These are phyloP conservation scores for Aspergillus novofumigatus DNA, from an alignment of 2,329 filamentous ascomycete genomes.

Conservation along the genomic window DNA sequence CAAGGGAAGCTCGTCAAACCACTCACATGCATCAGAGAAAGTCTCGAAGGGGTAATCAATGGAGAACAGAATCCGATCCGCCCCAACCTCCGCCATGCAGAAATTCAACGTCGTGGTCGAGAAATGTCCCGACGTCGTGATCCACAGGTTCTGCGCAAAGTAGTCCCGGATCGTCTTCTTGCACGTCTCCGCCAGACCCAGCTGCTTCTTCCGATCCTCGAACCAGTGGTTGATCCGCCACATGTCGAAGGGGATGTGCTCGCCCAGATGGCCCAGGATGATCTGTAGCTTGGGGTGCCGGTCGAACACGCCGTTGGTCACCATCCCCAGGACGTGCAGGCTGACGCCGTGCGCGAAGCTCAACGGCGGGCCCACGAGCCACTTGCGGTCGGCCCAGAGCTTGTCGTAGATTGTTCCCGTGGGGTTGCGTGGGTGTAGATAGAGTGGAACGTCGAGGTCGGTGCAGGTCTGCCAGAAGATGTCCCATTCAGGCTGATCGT, in stretches of 20 bases:
- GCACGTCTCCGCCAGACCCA: slow-evolving; percentile 35
- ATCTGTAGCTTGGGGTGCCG: slow-evolving; percentile 45
- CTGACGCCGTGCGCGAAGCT: slow-evolving; percentile 57
- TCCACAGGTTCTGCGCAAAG: slow-evolving; percentile 40
- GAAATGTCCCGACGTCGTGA: slow-evolving; percentile 41
- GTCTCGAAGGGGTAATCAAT: slow-evolving; percentile 42
- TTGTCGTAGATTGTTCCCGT: slow-evolving; percentile 55
- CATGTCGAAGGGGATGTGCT: slow-evolving; percentile 49
- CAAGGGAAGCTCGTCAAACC: slow-evolving; percentile 43
- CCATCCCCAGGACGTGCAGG: slow-evolving; percentile 53
- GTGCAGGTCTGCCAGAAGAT: slow-evolving; percentile 57
- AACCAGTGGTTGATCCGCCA: slow-evolving; percentile 46
- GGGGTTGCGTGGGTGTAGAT: slow-evolving; percentile 59
- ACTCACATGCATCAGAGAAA: slow-evolving; percentile 40
- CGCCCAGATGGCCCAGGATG: slow-evolving; percentile 47
- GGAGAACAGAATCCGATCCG: slow-evolving; percentile 39
- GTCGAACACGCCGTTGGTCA: slow-evolving; percentile 50
- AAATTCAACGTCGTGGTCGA: slow-evolving; percentile 38
- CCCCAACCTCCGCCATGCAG: slow-evolving; percentile 37
- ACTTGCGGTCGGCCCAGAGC: slow-evolving; percentile 56
- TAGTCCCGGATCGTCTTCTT: slow-evolving; percentile 45
- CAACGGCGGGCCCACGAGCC: slow-evolving; percentile 57
- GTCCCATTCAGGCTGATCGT: slow-evolving; percentile 56
- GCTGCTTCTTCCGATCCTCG: slow-evolving; percentile 35
- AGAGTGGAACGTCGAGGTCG: slow-evolving; percentile 61